Evolutionary conservation across 78 protist species (phyloP).

Genomic region (Dictyostelium discoideum): dicty_2.7 NC_007091.3:4153501-4154000

Average conservation of each 20-base stretch:
- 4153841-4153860: neutral
- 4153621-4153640: neutral
- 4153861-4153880: neutral
- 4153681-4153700: neutral
- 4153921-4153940: neutral
- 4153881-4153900: slow-evolving; percentile 4
- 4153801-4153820: neutral
- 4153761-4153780: neutral
- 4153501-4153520: neutral
- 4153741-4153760: neutral
- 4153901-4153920: neutral
- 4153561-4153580: neutral
- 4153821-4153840: neutral
- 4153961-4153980: neutral
- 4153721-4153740: neutral
- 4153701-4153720: slow-evolving; percentile 9
- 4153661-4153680: neutral
- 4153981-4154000: neutral
- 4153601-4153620: neutral
- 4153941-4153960: neutral
- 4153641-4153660: neutral
- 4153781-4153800: neutral
- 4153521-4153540: neutral
- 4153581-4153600: slow-evolving; percentile 22
- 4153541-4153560: neutral